Evolutionary conservation across 192 early-diverging fungal genomes (phyloP).

Genomic region (Linnemannia elongata): DNA sequence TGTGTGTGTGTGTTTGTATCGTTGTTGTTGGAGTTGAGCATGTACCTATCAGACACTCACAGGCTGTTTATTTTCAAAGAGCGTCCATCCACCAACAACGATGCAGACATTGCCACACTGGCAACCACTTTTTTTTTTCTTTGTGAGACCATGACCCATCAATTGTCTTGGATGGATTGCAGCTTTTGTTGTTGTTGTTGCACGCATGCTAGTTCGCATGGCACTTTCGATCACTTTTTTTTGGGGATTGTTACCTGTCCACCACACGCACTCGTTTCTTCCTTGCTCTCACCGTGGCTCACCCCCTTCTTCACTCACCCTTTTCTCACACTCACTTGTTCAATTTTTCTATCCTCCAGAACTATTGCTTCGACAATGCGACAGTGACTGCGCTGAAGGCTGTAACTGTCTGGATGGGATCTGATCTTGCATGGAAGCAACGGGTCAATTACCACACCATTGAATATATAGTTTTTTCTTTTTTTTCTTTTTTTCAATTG

Average conservation of each 20-base stretch:
- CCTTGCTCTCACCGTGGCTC: no score
- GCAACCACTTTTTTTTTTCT: not conserved
- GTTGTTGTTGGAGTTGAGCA: not conserved
- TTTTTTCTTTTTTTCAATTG: not conserved
- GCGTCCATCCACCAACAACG: not conserved
- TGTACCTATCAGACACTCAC: not conserved
- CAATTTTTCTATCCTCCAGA: not conserved
- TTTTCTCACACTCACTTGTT: not conserved
- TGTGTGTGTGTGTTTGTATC: not conserved
- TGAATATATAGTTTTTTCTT: not conserved
- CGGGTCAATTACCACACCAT: not conserved
- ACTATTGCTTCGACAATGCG: not conserved
- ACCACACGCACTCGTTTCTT: no score
- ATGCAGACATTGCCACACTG: not conserved
- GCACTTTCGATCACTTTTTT: not conserved
- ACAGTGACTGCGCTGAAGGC: not conserved
- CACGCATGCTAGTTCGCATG: not conserved
- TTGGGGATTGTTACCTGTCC: not conserved
- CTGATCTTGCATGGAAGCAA: conserved; percentile 4
- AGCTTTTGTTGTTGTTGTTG: not conserved
- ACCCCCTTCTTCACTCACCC: no score
- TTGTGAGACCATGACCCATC: conserved; percentile 1
- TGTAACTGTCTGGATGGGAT: not conserved
- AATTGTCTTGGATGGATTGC: not conserved
- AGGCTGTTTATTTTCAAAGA: not conserved